Base-by-base conservation (phyloP, 257 asterid species). In the Voacanga thouarsii region DNA sequence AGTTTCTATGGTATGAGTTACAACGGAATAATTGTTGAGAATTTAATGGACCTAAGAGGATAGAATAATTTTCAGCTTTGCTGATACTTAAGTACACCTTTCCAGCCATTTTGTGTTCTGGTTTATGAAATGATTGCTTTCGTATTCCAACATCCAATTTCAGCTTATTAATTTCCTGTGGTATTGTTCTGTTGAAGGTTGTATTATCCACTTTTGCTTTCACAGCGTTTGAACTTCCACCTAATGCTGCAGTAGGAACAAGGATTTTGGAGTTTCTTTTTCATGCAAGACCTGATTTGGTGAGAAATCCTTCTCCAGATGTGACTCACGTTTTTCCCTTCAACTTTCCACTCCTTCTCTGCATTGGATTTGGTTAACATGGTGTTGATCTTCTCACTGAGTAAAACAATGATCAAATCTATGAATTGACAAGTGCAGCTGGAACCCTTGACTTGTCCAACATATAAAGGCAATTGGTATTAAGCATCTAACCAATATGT, bases 141-240 rank as follows among this genome's bases (percentile, higher is more conserved):
- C 6, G 2, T 65, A 37, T 18, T 30, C 28, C 72, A 67, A n/a
- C 8, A 41, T 67, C 72, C 72, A 37, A 67, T 67, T 67, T 39
- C 72, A 39, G 28, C 86, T 84, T 72, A 80, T 28, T n/a, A 79
- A 74, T 77, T 81, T 77, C 51, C 71, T 47, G 76, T 72, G 51
- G 53, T 75, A 72, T 74, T 71, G 65, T 78, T 87, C 65, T 72
- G 53, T 79, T 91, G 80, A 85, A 96, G 99, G 99, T 96, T 87
- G 77, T 96, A 77, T 77, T 96, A 78, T 92, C 90, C 74, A 96
- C 99, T 71, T 92, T 96, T 51, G 99, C 99, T 81, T 96, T 96
- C 89, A 85, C 98, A 56, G 96, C 98, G 56, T 96, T 96, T 85
- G 99, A 96, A 89, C 96, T 96, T 83, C 99, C 99, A 73, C 97